Percentiles rank a stretch among this genome's conserved stretches.
Evolutionary conservation across 2,329 filamentous ascomycete species (phyloP).

Genomic region (Claviceps sp.): DNA sequence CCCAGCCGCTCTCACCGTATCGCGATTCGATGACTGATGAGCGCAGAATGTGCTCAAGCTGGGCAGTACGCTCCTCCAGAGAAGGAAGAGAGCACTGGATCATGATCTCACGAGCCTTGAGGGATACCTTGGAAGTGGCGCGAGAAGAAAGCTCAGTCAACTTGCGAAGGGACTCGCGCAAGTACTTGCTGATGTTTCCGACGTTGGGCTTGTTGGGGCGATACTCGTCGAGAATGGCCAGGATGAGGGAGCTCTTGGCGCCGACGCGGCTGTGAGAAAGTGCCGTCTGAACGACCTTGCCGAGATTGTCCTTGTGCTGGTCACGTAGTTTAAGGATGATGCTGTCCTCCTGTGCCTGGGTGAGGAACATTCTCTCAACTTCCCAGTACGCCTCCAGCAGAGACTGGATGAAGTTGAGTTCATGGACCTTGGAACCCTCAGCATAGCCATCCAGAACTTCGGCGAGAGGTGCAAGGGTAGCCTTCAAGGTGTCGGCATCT

Average conservation of each 20-base stretch:
- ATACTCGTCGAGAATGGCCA: conserved; percentile 89
- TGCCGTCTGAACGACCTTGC: conserved; percentile 73
- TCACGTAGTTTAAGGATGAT: conserved; percentile 89
- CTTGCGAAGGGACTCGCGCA: conserved; percentile 69
- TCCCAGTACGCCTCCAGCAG: conserved; percentile 73
- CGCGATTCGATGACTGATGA: conserved; percentile 93
- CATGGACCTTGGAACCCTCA: conserved; percentile 82
- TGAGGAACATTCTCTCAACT: conserved; percentile 79
- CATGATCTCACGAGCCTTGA: conserved; percentile 93
- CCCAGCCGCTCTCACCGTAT: conserved; percentile 94
- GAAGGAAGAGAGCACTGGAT: conserved; percentile 96
- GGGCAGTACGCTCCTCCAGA: conserved; percentile 80
- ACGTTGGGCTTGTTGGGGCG: conserved; percentile 85
- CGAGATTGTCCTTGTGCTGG: conserved; percentile 86
- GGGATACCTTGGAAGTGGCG: conserved; percentile 80
- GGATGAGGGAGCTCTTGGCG: conserved; percentile 84
- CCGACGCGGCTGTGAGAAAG: conserved; percentile 87
- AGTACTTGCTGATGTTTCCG: conserved; percentile 77
- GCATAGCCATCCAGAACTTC: conserved; percentile 67
- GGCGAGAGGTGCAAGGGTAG: conserved; percentile 60
- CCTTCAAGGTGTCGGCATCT: conserved; percentile 62
- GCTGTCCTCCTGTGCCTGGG: conserved; percentile 81
- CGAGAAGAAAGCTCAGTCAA: conserved; percentile 76
- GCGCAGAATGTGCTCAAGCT: conserved; percentile 98
- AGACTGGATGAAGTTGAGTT: conserved; percentile 67